These are phyloP conservation scores for Cephaloascus fragrans DNA, from an alignment of 805 yeast species.

Conservation along the genomic window DNA sequence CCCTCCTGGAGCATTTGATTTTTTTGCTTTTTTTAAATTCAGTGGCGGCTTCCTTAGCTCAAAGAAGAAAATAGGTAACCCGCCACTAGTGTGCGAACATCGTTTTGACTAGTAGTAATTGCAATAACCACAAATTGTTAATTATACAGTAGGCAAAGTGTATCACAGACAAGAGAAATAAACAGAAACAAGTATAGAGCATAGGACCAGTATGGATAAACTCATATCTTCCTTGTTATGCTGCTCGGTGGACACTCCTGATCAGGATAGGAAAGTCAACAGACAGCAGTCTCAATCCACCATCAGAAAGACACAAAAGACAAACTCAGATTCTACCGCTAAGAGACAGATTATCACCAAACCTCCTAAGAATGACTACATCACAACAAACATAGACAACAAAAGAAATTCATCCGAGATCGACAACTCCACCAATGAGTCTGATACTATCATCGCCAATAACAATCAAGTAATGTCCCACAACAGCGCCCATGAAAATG, in stretches of 20 bases:
- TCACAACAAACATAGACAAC: not conserved
- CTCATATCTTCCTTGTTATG: conserved; percentile 24
- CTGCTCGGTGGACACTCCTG: conserved; percentile 26
- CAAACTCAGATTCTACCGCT: not conserved
- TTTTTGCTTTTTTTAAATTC: not conserved
- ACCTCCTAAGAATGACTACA: not conserved
- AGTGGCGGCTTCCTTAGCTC: not conserved
- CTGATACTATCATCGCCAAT: not conserved
- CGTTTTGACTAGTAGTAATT: not conserved
- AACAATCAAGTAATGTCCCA: no score
- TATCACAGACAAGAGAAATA: not conserved
- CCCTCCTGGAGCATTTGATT: not conserved
- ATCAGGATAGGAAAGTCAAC: no score
- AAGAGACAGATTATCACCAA: not conserved
- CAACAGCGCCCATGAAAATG: no score
- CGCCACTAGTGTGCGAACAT: not conserved
- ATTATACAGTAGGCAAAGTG: not conserved
- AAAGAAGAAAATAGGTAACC: not conserved
- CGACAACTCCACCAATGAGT: not conserved
- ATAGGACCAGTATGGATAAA: conserved; percentile 18
- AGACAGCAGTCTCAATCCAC: conserved; percentile 14
- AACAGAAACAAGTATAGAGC: not conserved
- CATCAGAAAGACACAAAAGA: conserved; percentile 3
- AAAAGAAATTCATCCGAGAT: not conserved
- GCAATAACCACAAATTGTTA: not conserved